Evolutionary conservation across 768 basidiomycete species (phyloP).

Genomic region (Phaffia australis): DNA sequence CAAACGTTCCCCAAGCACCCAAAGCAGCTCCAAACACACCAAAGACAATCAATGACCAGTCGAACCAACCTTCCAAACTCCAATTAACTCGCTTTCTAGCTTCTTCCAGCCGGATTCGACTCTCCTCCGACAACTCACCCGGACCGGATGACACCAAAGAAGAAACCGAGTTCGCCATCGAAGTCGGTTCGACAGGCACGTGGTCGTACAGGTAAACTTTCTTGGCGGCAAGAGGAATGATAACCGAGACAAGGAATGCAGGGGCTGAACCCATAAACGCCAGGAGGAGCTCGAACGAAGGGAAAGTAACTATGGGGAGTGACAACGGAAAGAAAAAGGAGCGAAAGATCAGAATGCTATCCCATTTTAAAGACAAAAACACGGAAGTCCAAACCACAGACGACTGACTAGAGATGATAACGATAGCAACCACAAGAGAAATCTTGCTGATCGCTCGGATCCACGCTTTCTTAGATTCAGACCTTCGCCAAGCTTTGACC

Average conservation of each 20-base stretch:
- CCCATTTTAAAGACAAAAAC: neutral
- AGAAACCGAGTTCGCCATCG: too few relatives aligned
- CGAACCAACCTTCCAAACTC: neutral
- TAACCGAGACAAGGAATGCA: slow-evolving; percentile 18
- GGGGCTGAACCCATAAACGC: slow-evolving; percentile 25
- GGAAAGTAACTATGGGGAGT: slow-evolving; percentile 11
- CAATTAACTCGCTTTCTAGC: neutral
- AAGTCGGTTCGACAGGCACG: too few relatives aligned
- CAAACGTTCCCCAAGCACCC: slow-evolving; percentile 7
- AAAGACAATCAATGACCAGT: slow-evolving; percentile 4
- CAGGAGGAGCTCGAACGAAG: slow-evolving; percentile 24
- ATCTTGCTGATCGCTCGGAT: slow-evolving; percentile 47
- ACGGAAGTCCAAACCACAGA: slow-evolving; percentile 32
- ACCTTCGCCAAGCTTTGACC: slow-evolving; percentile 4
- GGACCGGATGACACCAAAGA: too few relatives aligned
- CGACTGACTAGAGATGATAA: slow-evolving; percentile 49
- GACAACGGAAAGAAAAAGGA: neutral
- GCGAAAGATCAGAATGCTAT: neutral
- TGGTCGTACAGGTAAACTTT: slow-evolving; percentile 2
- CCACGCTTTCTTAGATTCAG: slow-evolving; percentile 10
- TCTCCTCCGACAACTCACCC: neutral
- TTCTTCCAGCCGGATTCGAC: neutral
- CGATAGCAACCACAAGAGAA: slow-evolving; percentile 50
- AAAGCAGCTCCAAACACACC: slow-evolving; percentile 2
- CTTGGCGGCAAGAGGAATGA: slow-evolving; percentile 22